Conservation (phyloP, 2,329 filamentous ascomycete species). For the Aspergillus sergii region DNA sequence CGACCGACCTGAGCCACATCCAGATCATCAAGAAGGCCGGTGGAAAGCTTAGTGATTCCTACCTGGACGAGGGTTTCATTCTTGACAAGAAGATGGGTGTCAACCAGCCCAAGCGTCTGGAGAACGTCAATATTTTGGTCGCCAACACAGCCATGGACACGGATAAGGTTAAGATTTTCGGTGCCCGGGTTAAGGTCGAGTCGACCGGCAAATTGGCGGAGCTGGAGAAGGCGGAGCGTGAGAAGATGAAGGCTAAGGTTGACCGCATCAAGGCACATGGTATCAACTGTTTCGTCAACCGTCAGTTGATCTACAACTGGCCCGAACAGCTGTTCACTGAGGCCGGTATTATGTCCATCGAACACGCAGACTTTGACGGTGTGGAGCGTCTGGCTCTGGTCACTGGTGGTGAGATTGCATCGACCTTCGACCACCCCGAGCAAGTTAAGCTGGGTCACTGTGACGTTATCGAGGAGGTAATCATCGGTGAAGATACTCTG, state of each 20-base stretch:
- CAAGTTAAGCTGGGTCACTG: constrained; percentile 95
- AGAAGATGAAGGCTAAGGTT: constrained; percentile 99
- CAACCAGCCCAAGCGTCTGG: constrained; percentile 94
- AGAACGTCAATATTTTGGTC: constrained; percentile 97
- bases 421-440: constrained; percentile 96
- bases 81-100: constrained; percentile 99
- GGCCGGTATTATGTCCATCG: constrained; percentile 96
- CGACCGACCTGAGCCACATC: constrained; percentile 93
- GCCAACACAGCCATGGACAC: constrained; percentile 99
- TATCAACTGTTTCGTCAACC: constrained; percentile 99
- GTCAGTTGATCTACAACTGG: constrained; percentile 99
- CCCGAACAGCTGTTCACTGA: constrained; percentile 98
- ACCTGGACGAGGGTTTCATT: constrained; percentile 97
- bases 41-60: constrained; percentile 95
- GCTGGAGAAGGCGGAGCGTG: constrained; percentile 94
- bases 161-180: constrained; percentile 99
- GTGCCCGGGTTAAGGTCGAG: constrained; percentile 92
- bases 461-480: constrained; percentile 94
- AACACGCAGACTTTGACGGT: constrained; percentile 98
- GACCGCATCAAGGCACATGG: constrained; percentile 98
- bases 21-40: constrained; percentile 99
- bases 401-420: constrained; percentile 95
- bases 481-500: constrained; percentile 95
- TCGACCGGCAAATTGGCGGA: constrained; percentile 97
- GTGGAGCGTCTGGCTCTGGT: constrained; percentile 94